Evolutionary conservation across 164 flowering plant genomes (phyloP), one percentile per base, ranked within the genome.

Genomic region (Piper longum): DNA sequence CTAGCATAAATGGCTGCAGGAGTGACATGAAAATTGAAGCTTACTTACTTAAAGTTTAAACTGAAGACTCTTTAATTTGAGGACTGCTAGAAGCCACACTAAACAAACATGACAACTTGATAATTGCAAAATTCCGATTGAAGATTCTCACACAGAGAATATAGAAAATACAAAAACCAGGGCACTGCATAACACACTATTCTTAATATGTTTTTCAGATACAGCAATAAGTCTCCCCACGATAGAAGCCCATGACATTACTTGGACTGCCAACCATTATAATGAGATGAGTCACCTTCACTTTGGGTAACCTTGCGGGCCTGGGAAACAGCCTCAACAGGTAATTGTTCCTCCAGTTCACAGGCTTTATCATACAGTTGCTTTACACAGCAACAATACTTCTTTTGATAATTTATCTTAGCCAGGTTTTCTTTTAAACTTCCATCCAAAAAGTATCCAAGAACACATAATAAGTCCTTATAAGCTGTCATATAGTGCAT

Each of bases 281-380:
- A 12, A 48, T 48, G 52, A 48, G 14, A 48, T 48, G 52, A 48
- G 52, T 48, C 9, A 8, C 52, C 82, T 78, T 77, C 85, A 65
- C 74, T 61, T 61, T 96, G 88, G 40, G 83, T 88, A 62, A 89
- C 69, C 64, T 80, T 71, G 26, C 95, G 78, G 63, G 89, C 93
- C 72, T 69, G 82, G 66, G 81, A 82, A 76, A 89, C 73, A 66
- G 80, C 84, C 64, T 81, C 86, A 55, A 67, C 70, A n/a, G 93
- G 84, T 62, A 92, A 76, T 67, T 74, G 73, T 65, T 80, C 76
- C 73, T 89, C 93, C 41, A 77, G 74, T 56, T 76, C 79, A 73
- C 78, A 75, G 59, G 86, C 77, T 64, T 62, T 61, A 55, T 76
- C 66, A 88, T 79, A 78, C 5, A 75, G 82, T 43, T 72, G 69